Conservation (phyloP, 805 yeast species). For the Candida maltosa region DNA sequence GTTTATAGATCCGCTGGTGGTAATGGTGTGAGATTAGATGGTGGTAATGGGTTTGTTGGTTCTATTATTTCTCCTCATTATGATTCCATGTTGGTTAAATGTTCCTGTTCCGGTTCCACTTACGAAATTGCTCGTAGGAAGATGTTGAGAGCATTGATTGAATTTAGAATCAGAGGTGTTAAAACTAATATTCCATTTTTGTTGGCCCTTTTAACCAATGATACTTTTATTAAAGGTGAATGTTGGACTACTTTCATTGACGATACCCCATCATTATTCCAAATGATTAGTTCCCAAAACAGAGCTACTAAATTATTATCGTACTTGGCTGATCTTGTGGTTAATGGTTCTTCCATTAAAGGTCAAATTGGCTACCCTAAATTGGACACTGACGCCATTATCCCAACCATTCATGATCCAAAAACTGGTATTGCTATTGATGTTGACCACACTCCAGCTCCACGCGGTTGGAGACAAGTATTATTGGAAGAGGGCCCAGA, state of each 20-base stretch:
- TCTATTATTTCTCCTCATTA: conserved; percentile 95
- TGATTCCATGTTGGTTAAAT: conserved; percentile 97
- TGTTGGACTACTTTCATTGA: conserved; percentile 99
- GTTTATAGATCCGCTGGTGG: conserved; percentile 99
- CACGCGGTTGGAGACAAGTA: conserved; percentile 89
- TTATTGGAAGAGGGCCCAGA: conserved; percentile 84
- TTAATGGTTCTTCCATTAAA: conserved; percentile 92
- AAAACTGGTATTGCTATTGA: conserved; percentile 58
- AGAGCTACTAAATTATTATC: conserved; percentile 92
- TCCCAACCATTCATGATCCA: conserved; percentile 70
- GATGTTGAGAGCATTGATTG: conserved; percentile 95
- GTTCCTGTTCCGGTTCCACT: conserved; percentile 95
- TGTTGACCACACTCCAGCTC: conserved; percentile 42
- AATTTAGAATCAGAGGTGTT: conserved; percentile 98
- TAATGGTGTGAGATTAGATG: conserved; percentile 97
- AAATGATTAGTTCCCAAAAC: conserved; percentile 91
- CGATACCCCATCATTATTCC: conserved; percentile 94
- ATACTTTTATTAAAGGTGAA: conserved; percentile 76
- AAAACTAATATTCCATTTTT: conserved; percentile 97
- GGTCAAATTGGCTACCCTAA: conserved; percentile 95
- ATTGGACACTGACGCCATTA: conserved; percentile 66
- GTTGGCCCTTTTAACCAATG: conserved; percentile 86
- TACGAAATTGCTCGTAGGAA: conserved; percentile 96
- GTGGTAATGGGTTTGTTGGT: conserved; percentile 98
- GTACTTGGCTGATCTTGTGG: conserved; percentile 89